Evolutionary conservation across 1,284 basidiomycete species (phyloP).

Genomic region (Mycosarcoma mackinlayi): DNA sequence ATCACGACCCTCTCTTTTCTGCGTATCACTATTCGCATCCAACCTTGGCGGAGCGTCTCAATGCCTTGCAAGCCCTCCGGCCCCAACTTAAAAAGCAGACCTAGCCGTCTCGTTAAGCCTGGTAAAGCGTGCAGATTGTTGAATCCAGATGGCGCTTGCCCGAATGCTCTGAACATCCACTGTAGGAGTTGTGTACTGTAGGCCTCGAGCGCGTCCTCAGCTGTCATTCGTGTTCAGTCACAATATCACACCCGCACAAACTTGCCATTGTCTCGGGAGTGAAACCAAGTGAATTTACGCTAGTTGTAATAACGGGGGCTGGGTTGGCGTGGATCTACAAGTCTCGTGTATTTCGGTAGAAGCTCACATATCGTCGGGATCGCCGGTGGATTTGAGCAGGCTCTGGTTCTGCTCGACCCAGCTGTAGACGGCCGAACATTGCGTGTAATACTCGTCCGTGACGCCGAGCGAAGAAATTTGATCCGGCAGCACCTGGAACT

Average conservation of each 20-base stretch:
- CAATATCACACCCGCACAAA: too few species aligned
- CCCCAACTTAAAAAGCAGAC: constrained; percentile 29
- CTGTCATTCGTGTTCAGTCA: too few species aligned
- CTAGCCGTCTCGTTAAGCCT: too few species aligned
- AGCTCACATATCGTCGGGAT: constrained; percentile 22
- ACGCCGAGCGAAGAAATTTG: constrained; percentile 26
- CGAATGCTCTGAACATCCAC: too few species aligned
- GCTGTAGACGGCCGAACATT: constrained; percentile 31
- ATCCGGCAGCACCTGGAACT: constrained; percentile 42
- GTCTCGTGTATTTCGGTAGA: neutral
- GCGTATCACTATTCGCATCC: constrained; percentile 67
- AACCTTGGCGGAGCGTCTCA: constrained; percentile 61
- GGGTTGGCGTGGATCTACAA: too few species aligned
- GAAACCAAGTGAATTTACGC: too few species aligned
- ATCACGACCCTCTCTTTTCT: constrained; percentile 65
- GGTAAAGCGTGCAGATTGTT: too few species aligned
- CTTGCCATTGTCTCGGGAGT: too few species aligned
- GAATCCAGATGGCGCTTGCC: too few species aligned
- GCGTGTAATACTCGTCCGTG: constrained; percentile 14
- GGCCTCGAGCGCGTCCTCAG: too few species aligned
- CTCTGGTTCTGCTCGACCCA: constrained; percentile 34
- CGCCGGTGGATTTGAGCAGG: constrained; percentile 25
- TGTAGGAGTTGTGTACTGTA: too few species aligned
- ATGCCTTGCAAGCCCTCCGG: constrained; percentile 40
- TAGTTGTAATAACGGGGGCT: too few species aligned